Percentiles rank a stretch among this genome's conserved stretches.
These are phyloP conservation scores for Solanum pimpinellifolium DNA, from an alignment of 257 asterid genomes.

Conservation along the genomic window DNA sequence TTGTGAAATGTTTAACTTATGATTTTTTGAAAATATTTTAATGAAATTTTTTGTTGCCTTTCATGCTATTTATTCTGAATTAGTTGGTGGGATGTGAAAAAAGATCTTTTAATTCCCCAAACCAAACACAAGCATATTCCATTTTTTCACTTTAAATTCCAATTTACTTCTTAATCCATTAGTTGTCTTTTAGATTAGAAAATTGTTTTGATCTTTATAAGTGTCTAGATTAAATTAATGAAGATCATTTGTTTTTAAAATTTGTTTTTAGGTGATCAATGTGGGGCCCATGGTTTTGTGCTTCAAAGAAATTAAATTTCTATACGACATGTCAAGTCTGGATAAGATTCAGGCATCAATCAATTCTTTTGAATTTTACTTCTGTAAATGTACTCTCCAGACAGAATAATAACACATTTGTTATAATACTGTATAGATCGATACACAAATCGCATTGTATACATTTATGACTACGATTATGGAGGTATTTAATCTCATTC, in stretches of 20 bases:
- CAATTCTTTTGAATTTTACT: background rate
- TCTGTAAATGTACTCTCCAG: background rate
- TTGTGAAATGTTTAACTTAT: background rate
- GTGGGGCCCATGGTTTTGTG: background rate
- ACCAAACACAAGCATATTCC: background rate
- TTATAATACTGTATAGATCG: too few relatives aligned
- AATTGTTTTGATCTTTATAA: background rate
- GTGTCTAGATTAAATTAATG: background rate
- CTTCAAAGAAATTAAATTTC: background rate
- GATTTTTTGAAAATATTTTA: background rate
- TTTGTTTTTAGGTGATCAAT: background rate
- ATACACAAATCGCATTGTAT: background rate
- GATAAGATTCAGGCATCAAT: background rate
- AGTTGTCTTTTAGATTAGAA: background rate
- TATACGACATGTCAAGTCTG: background rate
- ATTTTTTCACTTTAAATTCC: background rate
- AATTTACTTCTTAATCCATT: background rate
- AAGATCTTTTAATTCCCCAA: background rate
- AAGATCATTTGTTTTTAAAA: background rate
- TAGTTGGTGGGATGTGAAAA: background rate
- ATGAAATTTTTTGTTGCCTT: background rate
- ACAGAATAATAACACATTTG: too few relatives aligned
- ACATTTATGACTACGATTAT: background rate
- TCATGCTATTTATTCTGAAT: background rate
- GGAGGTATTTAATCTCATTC: background rate